Evolutionary conservation across 352 stramenopile genomes (phyloP).

Genomic region (Plasmopara halstedii): DNA sequence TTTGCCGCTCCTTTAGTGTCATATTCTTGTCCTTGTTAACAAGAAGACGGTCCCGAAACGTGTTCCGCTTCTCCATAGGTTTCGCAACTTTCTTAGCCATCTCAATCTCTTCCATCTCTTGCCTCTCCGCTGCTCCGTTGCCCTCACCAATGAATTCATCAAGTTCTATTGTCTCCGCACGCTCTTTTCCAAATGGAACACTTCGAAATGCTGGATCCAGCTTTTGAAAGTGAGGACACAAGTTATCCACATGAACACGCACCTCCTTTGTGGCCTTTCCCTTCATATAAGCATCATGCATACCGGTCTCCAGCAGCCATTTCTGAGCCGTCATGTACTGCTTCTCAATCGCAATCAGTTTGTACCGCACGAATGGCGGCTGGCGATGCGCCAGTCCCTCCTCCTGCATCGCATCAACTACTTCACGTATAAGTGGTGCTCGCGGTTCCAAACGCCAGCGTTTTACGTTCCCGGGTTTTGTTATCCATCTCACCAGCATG

Average conservation of each 20-base stretch:
- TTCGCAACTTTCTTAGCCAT: slow-evolving; percentile 1
- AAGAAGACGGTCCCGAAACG: slow-evolving; percentile 8
- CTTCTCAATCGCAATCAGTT: slow-evolving; percentile 30
- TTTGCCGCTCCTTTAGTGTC: not conserved
- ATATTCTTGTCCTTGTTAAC: not conserved
- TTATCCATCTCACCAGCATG: slow-evolving; percentile 28
- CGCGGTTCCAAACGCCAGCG: slow-evolving; percentile 23
- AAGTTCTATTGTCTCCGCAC: slow-evolving; percentile 15
- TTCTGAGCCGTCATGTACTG: slow-evolving; percentile 29
- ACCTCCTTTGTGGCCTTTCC: slow-evolving; percentile 23
- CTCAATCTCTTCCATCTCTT: slow-evolving; percentile 2
- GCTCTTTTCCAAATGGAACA: slow-evolving; percentile 16
- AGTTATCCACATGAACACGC: slow-evolving; percentile 15
- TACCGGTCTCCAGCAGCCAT: slow-evolving; percentile 32
- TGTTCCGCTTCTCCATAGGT: slow-evolving; percentile 4
- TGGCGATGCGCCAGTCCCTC: slow-evolving; percentile 19
- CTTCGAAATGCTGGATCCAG: slow-evolving; percentile 23
- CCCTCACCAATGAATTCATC: slow-evolving; percentile 14
- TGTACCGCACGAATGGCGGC: slow-evolving; percentile 22
- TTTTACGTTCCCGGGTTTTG: slow-evolving; percentile 22
- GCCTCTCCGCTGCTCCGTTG: not conserved
- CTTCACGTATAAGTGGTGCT: slow-evolving; percentile 14
- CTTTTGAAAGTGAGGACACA: slow-evolving; percentile 20
- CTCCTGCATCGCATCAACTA: slow-evolving; percentile 17
- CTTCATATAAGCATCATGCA: slow-evolving; percentile 23